These are phyloP conservation scores for Cladosporium sp. DNA, from an alignment of 2,329 filamentous ascomycete species.

Conservation along the genomic window DNA sequence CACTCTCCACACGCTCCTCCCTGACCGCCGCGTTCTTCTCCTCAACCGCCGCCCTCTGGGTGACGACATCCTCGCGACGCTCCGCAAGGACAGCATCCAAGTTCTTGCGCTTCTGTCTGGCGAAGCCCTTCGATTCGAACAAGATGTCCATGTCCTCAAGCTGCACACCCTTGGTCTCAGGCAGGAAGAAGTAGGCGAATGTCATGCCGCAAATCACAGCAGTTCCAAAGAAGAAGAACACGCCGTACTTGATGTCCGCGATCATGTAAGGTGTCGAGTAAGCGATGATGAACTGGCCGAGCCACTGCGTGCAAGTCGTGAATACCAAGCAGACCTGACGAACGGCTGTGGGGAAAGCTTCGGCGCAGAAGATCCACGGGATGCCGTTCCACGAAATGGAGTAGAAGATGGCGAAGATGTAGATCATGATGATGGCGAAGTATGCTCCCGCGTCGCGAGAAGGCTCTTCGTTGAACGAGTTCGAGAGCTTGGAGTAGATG, in stretches of 20 bases:
- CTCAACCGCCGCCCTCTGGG: background rate
- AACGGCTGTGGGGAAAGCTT: constrained; percentile 49
- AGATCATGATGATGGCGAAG: constrained; percentile 56
- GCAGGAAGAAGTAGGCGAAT: constrained; percentile 62
- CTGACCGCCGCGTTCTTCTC: constrained; percentile 4
- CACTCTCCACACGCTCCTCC: constrained; percentile 6
- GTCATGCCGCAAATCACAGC: constrained; percentile 29
- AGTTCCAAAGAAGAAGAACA: constrained; percentile 41
- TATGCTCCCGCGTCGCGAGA: constrained; percentile 47
- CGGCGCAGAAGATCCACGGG: constrained; percentile 44
- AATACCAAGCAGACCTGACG: constrained; percentile 42
- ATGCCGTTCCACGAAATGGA: constrained; percentile 45
- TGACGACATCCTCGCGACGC: constrained; percentile 6
- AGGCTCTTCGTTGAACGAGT: constrained; percentile 49
- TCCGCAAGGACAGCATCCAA: constrained; percentile 5
- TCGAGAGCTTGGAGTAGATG: constrained; percentile 44
- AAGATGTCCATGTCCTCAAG: constrained; percentile 14
- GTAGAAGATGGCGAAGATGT: constrained; percentile 57
- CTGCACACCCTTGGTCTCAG: constrained; percentile 65
- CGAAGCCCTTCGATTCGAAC: constrained; percentile 7
- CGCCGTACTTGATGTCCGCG: constrained; percentile 28
- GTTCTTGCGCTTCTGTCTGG: constrained; percentile 14
- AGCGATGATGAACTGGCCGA: constrained; percentile 43
- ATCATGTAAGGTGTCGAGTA: constrained; percentile 41
- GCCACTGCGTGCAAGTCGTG: constrained; percentile 41